phyloP scores from a whole-genome alignment of 163 green algal genomes.

The Volvox carteri region DNA sequence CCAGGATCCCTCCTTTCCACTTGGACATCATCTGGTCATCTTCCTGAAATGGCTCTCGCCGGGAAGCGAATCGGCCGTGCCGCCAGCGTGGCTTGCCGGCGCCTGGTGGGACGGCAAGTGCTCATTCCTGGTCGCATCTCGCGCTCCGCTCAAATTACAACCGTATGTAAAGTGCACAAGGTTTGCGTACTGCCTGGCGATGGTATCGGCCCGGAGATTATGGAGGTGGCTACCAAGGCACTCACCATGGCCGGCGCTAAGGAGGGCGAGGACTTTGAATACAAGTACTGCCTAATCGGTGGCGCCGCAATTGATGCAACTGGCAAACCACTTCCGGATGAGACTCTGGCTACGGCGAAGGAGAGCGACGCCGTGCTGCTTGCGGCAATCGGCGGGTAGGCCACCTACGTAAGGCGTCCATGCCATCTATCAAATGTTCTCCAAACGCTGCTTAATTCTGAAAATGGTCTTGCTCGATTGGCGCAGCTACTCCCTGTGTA shows the following conservation, averaged over 20 bases:
- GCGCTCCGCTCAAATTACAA: slow-evolving; percentile 18
- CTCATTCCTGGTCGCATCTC: slow-evolving; percentile 9
- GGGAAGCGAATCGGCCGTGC: slow-evolving; percentile 44
- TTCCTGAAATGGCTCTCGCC: slow-evolving; percentile 26
- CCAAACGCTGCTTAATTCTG: too few species aligned
- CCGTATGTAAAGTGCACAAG: slow-evolving; percentile 77
- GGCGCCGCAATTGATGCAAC: slow-evolving; percentile 95
- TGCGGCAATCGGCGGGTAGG: slow-evolving; percentile 94
- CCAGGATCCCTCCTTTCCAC: background rate
- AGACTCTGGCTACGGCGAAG: slow-evolving; percentile 91
- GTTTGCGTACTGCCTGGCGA: slow-evolving; percentile 95
- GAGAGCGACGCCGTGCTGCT: slow-evolving; percentile 94
- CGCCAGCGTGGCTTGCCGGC: slow-evolving; percentile 21
- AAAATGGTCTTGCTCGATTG: too few species aligned
- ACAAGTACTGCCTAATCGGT: slow-evolving; percentile 90
- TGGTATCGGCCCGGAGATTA: slow-evolving; percentile 99
- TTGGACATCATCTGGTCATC: background rate
- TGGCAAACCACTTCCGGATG: slow-evolving; percentile 90
- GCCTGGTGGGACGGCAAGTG: background rate
- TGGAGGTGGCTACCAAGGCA: slow-evolving; percentile 84
- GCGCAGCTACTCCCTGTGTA: too few species aligned
- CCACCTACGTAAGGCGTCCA: background rate
- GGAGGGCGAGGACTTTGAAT: slow-evolving; percentile 89
- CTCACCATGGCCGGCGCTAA: slow-evolving; percentile 82
- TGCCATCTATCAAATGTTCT: too few species aligned